Conservation (phyloP, 2,329 filamentous ascomycete genomes). For the Phyllosticta citrichinensis region DNA sequence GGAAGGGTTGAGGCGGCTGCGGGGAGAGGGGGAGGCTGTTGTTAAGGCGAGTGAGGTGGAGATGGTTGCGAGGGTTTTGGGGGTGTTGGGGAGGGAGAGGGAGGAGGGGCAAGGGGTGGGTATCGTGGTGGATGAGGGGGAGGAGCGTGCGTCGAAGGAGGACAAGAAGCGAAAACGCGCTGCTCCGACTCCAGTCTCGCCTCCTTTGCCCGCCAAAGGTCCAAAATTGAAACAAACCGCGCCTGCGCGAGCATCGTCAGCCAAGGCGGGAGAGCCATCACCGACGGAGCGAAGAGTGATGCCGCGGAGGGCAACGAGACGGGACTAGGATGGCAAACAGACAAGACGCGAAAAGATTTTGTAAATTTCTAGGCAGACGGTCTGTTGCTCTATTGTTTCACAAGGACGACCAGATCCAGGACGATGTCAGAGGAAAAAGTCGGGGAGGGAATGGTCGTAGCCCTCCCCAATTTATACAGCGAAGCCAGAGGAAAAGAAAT, state of each 20-base stretch:
- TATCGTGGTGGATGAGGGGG: background rate
- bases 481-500: background rate
- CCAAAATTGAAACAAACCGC: background rate
- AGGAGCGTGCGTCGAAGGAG: background rate
- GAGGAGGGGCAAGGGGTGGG: too few species aligned
- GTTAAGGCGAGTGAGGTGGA: slow-evolving; percentile 52
- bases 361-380: background rate
- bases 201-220: too few species aligned
- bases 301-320: background rate
- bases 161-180: background rate
- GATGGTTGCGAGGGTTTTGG: slow-evolving; percentile 60
- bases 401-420: background rate
- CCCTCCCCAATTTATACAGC: background rate
- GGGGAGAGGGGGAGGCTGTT: slow-evolving; percentile 56
- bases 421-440: background rate
- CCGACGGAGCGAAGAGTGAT: background rate
- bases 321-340: too few species aligned
- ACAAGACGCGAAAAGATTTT: background rate
- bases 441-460: background rate
- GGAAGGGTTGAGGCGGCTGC: slow-evolving; percentile 51
- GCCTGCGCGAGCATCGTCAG: too few species aligned
- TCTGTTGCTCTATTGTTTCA: background rate
- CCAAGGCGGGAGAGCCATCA: background rate
- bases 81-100: slow-evolving; percentile 20
- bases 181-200: too few species aligned